Conservation (phyloP, 2,329 filamentous ascomycete genomes). For the Epichloe sibirici region DNA sequence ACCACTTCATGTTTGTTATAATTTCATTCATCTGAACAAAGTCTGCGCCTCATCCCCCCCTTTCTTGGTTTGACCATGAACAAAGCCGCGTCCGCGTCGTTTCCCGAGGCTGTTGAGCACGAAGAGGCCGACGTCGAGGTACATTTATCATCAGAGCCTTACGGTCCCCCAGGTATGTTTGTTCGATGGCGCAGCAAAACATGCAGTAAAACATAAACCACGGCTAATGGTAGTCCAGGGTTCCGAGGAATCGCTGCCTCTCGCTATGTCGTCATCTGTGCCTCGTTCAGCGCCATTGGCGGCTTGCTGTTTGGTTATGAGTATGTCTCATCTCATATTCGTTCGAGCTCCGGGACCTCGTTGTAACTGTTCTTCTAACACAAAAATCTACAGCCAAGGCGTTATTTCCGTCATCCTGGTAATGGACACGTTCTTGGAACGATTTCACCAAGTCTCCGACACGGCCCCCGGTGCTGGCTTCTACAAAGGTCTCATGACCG, state of each 20-base stretch:
- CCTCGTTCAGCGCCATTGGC: constrained; percentile 23
- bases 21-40: too few species aligned
- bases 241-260: constrained; percentile 20
- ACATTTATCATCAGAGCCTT: constrained; percentile 11
- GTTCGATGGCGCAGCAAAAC: background rate
- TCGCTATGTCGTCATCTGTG: constrained; percentile 21
- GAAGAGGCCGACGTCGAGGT: constrained; percentile 9
- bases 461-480: constrained; percentile 25
- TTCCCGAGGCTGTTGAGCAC: constrained; percentile 10
- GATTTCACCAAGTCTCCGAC: constrained; percentile 21
- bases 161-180: constrained; percentile 14
- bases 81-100: constrained; percentile 7
- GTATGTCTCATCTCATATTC: constrained; percentile 1
- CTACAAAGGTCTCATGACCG: constrained; percentile 32
- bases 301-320: constrained; percentile 27
- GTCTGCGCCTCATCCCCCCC: too few species aligned
- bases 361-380: background rate
- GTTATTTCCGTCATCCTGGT: constrained; percentile 27
- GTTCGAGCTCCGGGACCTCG: background rate
- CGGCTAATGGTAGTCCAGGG: constrained; percentile 8
- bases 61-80: background rate
- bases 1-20: background rate
- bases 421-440: constrained; percentile 21
- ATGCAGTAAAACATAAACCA: background rate
- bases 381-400: constrained; percentile 18